These are phyloP conservation scores for Leccinum subrobustum DNA, from an alignment of 1,284 basidiomycete genomes.

Conservation along the genomic window DNA sequence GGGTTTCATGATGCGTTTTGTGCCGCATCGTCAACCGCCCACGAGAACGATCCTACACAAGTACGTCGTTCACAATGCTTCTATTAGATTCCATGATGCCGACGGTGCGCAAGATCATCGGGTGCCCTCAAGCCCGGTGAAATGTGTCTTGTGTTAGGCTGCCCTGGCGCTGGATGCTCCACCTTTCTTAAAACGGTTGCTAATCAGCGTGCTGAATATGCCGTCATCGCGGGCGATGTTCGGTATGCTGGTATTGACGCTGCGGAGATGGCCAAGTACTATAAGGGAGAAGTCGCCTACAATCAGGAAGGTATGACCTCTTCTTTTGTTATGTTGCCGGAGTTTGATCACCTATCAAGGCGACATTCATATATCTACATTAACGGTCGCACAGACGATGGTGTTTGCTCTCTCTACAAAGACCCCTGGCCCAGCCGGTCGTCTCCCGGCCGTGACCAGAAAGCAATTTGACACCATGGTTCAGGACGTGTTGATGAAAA, in stretches of 20 bases:
- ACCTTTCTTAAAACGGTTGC: constrained; percentile 80
- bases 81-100: constrained; percentile 15
- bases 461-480: constrained; percentile 59
- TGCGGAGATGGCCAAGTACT: constrained; percentile 60
- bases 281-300: constrained; percentile 85
- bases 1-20: constrained; percentile 47
- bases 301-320: constrained; percentile 64
- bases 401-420: constrained; percentile 67
- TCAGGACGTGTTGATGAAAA: constrained; percentile 63
- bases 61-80: constrained; percentile 42
- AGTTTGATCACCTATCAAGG: constrained; percentile 35
- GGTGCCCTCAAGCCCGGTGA: constrained; percentile 57
- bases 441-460: constrained; percentile 60
- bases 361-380: constrained; percentile 75
- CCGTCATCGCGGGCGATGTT: constrained; percentile 61
- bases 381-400: constrained; percentile 75
- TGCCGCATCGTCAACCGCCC: constrained; percentile 54
- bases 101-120: constrained; percentile 51
- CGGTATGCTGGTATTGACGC: constrained; percentile 73
- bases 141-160: constrained; percentile 67
- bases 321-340: neutral
- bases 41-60: constrained; percentile 63
- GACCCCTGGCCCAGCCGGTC: constrained; percentile 70
- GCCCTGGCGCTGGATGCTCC: constrained; percentile 80
- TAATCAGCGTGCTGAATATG: constrained; percentile 66